Conservation (phyloP, 2,329 filamentous ascomycete species). For the Aspergillus novofumigatus region DNA sequence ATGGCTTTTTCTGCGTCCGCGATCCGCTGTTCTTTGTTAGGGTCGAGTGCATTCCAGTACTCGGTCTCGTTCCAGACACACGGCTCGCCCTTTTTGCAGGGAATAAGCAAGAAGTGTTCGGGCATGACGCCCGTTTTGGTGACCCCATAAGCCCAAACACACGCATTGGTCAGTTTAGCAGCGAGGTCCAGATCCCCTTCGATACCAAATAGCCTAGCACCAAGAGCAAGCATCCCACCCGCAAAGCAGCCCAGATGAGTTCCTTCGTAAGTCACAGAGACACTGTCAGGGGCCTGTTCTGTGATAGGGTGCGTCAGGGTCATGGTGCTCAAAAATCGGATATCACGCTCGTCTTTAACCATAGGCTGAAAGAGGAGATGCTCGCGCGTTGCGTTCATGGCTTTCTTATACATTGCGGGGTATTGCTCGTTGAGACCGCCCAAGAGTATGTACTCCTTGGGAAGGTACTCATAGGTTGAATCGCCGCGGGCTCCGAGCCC, state of each 20-base stretch:
- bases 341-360: slow-evolving; percentile 37
- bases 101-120: slow-evolving; percentile 52
- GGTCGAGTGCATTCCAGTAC: slow-evolving; percentile 46
- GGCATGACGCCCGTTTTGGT: slow-evolving; percentile 59
- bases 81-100: slow-evolving; percentile 41
- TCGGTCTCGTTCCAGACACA: slow-evolving; percentile 54
- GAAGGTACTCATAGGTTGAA: slow-evolving; percentile 50
- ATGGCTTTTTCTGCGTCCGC: slow-evolving; percentile 21
- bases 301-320: slow-evolving; percentile 16
- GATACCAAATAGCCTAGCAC: slow-evolving; percentile 54
- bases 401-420: slow-evolving; percentile 40
- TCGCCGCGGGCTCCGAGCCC: slow-evolving; percentile 44
- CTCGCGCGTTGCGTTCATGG: slow-evolving; percentile 37
- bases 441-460: slow-evolving; percentile 46
- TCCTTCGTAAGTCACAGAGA: slow-evolving; percentile 42
- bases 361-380: slow-evolving; percentile 45
- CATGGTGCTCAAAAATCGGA: slow-evolving; percentile 39
- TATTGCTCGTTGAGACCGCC: slow-evolving; percentile 43
- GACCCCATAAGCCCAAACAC: slow-evolving; percentile 59
- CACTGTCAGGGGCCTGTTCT: slow-evolving; percentile 22
- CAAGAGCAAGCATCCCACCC: slow-evolving; percentile 60
- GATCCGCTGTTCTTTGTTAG: slow-evolving; percentile 26
- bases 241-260: slow-evolving; percentile 59
- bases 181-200: slow-evolving; percentile 53
- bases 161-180: slow-evolving; percentile 55